phyloP scores from a whole-genome alignment of 2,329 filamentous ascomycete species.

The Aspergillus sp. region DNA sequence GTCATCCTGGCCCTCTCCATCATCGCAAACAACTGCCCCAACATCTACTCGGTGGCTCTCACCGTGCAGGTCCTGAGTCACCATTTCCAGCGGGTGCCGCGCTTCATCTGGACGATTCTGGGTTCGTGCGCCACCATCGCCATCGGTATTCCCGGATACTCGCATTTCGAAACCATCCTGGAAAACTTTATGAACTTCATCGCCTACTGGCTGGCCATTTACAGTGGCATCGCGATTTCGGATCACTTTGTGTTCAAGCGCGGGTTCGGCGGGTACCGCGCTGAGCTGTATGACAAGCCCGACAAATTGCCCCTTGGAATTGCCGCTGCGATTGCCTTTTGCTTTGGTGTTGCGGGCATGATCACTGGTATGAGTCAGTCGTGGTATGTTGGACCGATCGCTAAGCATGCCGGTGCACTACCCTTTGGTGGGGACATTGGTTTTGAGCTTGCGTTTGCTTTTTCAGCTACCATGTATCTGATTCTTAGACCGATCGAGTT shows the following conservation, averaged over 20 bases:
- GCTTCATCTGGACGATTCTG: conserved; percentile 65
- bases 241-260: conserved; percentile 69
- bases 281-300: conserved; percentile 57
- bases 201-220: conserved; percentile 72
- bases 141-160: conserved; percentile 68
- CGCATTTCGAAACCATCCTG: conserved; percentile 61
- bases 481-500: conserved; percentile 51
- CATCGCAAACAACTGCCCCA: conserved; percentile 69
- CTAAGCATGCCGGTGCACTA: conserved; percentile 53
- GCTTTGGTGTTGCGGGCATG: conserved; percentile 63
- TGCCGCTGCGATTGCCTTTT: conserved; percentile 62
- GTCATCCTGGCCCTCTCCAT: conserved; percentile 65
- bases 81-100: conserved; percentile 59
- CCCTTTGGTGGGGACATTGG: conserved; percentile 55
- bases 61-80: conserved; percentile 64
- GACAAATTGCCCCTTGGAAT: conserved; percentile 60
- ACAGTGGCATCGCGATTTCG: conserved; percentile 62
- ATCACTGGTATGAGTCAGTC: conserved; percentile 67
- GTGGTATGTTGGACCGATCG: conserved; percentile 68
- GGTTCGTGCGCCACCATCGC: conserved; percentile 64
- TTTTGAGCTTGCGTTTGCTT: conserved; percentile 65
- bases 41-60: conserved; percentile 68
- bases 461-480: conserved; percentile 54
- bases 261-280: conserved; percentile 59
- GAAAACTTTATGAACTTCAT: conserved; percentile 70